These are phyloP conservation scores for Euphorbia schlechtendalii DNA, from an alignment of 441 rosid genomes.

Conservation along the genomic window DNA sequence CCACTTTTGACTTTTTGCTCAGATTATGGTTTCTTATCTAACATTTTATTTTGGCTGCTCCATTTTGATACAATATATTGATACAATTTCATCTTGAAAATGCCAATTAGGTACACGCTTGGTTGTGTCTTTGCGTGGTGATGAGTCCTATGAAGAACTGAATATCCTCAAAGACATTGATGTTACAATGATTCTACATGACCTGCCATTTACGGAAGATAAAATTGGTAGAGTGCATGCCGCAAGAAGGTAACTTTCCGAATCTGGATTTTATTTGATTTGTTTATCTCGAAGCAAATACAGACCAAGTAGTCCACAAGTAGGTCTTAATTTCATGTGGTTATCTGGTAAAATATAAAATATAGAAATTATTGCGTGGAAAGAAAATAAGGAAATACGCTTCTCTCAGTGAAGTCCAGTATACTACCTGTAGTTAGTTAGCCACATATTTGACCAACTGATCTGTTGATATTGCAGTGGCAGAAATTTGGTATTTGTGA, in stretches of 20 bases:
- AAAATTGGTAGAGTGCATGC: conserved; percentile 85
- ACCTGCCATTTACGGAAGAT: conserved; percentile 60
- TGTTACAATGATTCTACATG: conserved; percentile 82
- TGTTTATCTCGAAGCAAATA: not conserved
- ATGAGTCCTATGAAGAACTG: conserved; percentile 65
- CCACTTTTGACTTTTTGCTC: conserved; percentile 13
- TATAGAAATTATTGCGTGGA: not conserved
- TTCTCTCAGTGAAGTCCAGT: not conserved
- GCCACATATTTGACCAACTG: too few relatives aligned
- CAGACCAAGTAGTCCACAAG: not conserved
- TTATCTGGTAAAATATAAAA: not conserved
- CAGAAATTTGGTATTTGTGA: not conserved
- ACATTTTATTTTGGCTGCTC: conserved; percentile 2
- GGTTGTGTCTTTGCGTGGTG: conserved; percentile 80
- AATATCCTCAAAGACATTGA: conserved; percentile 64
- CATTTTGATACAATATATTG: not conserved
- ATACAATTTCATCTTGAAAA: conserved; percentile 9
- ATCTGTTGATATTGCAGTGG: too few relatives aligned
- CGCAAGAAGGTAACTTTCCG: conserved; percentile 69
- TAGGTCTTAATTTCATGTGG: not conserved
- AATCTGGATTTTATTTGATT: conserved; percentile 7
- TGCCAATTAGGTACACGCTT: conserved; percentile 65
- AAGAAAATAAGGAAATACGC: not conserved
- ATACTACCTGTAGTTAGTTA: not conserved
- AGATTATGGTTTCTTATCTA: conserved; percentile 6